A percentile compares a stretch with the other conserved stretches of the same genome.
Conservation (phyloP, 352 stramenopile genomes). For the Pythium aquatile region DNA sequence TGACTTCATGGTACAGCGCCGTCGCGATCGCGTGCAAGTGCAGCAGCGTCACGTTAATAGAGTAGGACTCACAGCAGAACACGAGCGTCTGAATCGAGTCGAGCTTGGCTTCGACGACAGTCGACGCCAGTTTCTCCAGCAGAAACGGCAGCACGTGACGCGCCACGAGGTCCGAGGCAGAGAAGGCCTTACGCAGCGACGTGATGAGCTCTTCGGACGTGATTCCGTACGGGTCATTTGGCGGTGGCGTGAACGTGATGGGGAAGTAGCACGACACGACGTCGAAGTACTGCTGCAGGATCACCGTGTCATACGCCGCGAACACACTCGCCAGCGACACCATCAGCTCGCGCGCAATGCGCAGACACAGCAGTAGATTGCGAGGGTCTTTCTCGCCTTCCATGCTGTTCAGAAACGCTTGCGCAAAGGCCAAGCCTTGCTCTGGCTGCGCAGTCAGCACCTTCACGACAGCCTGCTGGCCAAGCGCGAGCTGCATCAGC, state of each 20-base stretch:
- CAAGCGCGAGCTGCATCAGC: constrained; percentile 71
- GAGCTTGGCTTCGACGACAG: constrained; percentile 74
- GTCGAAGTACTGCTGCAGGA: constrained; percentile 88
- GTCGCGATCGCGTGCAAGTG: constrained; percentile 65
- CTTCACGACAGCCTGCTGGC: constrained; percentile 57
- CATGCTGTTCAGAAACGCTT: constrained; percentile 80
- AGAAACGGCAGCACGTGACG: constrained; percentile 84
- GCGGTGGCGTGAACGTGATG: constrained; percentile 90
- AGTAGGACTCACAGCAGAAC: constrained; percentile 79
- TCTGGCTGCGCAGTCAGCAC: constrained; percentile 35
- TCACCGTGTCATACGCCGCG: constrained; percentile 53
- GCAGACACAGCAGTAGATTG: constrained; percentile 77
- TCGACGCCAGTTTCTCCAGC: constrained; percentile 83
- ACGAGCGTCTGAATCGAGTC: constrained; percentile 83
- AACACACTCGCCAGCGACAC: constrained; percentile 60
- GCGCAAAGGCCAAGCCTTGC: constrained; percentile 52
- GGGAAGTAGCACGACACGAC: constrained; percentile 91
- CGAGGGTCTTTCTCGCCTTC: constrained; percentile 90
- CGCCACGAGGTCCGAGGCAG: constrained; percentile 72
- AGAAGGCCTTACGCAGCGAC: constrained; percentile 79
- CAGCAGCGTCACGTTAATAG: constrained; percentile 74
- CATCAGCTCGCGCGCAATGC: constrained; percentile 66
- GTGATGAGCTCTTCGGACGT: constrained; percentile 82
- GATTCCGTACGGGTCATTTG: constrained; percentile 90
- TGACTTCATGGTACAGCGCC: constrained; percentile 77